Percentiles rank a stretch among this genome's conserved stretches.
phyloP scores from a whole-genome alignment of 1,284 basidiomycete species.

The Pterula multifida region DNA sequence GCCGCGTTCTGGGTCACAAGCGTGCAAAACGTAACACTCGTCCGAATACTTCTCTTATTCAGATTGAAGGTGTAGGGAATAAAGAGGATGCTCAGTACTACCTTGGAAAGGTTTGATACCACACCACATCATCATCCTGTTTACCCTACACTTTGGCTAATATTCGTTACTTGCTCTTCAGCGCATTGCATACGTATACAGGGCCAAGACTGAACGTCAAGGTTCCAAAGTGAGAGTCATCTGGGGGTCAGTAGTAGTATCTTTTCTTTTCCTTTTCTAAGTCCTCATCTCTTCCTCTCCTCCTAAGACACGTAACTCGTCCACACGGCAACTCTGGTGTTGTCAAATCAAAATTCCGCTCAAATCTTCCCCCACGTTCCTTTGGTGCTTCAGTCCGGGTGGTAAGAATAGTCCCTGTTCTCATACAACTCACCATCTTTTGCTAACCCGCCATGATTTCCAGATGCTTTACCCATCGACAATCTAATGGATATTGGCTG shows the following conservation, averaged over 20 bases:
- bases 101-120: conserved; percentile 81
- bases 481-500: conserved; percentile 23
- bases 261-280: conserved; percentile 1
- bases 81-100: conserved; percentile 97
- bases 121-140: neutral
- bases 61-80: conserved; percentile 92
- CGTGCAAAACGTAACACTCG: conserved; percentile 94
- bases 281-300: conserved; percentile 1
- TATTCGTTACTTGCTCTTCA: conserved; percentile 24
- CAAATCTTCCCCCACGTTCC: conserved; percentile 91
- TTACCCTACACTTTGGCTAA: neutral
- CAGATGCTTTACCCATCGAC: conserved; percentile 53
- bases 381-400: conserved; percentile 94
- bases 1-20: conserved; percentile 96
- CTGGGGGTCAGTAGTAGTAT: conserved; percentile 68
- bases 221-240: conserved; percentile 93
- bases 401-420: conserved; percentile 34
- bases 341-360: conserved; percentile 95
- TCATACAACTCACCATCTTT: no score
- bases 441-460: conserved; percentile 4
- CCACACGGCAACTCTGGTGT: conserved; percentile 93
- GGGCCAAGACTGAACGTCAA: conserved; percentile 85
- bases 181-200: conserved; percentile 98
- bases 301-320: conserved; percentile 72
- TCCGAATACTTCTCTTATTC: conserved; percentile 92